Percentiles rank a stretch among this genome's conserved stretches.
Evolutionary conservation across 805 yeast species (phyloP).

Genomic region (Kurtzmaniella fragi): DNA sequence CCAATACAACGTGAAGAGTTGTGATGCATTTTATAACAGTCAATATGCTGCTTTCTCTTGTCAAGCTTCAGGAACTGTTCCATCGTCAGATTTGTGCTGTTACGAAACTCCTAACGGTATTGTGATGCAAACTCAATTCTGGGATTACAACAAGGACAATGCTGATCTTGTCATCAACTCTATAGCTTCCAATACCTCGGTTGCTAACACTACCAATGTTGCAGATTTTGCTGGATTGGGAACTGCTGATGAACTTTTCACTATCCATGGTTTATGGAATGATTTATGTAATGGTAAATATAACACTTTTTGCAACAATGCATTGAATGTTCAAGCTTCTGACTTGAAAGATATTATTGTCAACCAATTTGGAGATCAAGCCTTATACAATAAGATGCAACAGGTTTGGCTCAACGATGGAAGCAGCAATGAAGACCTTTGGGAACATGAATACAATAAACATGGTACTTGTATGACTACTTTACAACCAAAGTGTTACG

Average conservation of each 20-base stretch:
- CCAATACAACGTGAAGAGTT: slow-evolving; percentile 11
- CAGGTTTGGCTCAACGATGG: slow-evolving; percentile 68
- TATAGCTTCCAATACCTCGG: not conserved
- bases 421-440: slow-evolving; percentile 62
- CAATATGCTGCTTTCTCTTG: slow-evolving; percentile 11
- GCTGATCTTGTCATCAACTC: not conserved
- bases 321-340: slow-evolving; percentile 50
- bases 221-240: too few species aligned
- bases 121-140: slow-evolving; percentile 80
- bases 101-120: slow-evolving; percentile 48
- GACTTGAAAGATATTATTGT: slow-evolving; percentile 36
- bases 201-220: too few species aligned
- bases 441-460: slow-evolving; percentile 92
- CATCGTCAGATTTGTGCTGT: slow-evolving; percentile 3
- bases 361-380: slow-evolving; percentile 39
- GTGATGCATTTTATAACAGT: slow-evolving; percentile 10
- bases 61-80: slow-evolving; percentile 5
- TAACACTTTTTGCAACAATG: slow-evolving; percentile 70
- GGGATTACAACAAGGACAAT: slow-evolving; percentile 69
- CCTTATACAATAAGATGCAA: slow-evolving; percentile 53
- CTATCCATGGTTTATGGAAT: slow-evolving; percentile 87
- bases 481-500: slow-evolving; percentile 67
- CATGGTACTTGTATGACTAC: slow-evolving; percentile 93
- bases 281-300: slow-evolving; percentile 82
- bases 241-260: slow-evolving; percentile 57